Conservation (phyloP, 345 rosid species). For the Cardiospermum halicacabum region DNA sequence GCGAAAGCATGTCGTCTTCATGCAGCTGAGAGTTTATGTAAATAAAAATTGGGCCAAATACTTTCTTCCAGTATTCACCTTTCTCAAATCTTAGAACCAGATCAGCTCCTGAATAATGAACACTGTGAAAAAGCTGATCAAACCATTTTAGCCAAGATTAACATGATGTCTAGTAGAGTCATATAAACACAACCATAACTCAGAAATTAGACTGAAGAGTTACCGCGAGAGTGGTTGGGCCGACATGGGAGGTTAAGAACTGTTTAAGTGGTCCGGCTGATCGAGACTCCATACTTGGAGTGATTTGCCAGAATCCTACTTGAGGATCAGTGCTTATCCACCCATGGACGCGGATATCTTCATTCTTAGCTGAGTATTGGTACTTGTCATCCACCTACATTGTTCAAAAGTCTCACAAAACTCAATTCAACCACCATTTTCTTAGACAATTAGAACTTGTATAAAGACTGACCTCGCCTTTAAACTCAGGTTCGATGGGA, state of each 20-base stretch:
- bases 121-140: conserved; percentile 72
- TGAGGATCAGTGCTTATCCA: conserved; percentile 72
- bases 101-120: conserved; percentile 83
- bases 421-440: too few species aligned
- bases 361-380: conserved; percentile 63
- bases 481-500: conserved; percentile 64
- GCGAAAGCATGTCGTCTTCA: conserved; percentile 42
- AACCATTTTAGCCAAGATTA: not conserved
- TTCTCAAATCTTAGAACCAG: conserved; percentile 44
- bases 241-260: conserved; percentile 79
- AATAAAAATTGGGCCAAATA: conserved; percentile 76
- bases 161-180: not conserved
- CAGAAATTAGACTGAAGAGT: conserved; percentile 9
- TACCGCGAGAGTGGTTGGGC: conserved; percentile 83
- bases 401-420: too few species aligned
- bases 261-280: conserved; percentile 87
- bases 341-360: conserved; percentile 68
- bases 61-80: conserved; percentile 86
- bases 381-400: conserved; percentile 93
- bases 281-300: conserved; percentile 91
- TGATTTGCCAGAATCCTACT: conserved; percentile 90
- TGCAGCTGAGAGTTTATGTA: conserved; percentile 58
- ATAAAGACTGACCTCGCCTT: conserved; percentile 98
- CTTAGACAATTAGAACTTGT: too few species aligned
- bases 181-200: not conserved